Conservation (phyloP, 176 grass and related monocot genomes). For the Triticum timopheevii region DNA sequence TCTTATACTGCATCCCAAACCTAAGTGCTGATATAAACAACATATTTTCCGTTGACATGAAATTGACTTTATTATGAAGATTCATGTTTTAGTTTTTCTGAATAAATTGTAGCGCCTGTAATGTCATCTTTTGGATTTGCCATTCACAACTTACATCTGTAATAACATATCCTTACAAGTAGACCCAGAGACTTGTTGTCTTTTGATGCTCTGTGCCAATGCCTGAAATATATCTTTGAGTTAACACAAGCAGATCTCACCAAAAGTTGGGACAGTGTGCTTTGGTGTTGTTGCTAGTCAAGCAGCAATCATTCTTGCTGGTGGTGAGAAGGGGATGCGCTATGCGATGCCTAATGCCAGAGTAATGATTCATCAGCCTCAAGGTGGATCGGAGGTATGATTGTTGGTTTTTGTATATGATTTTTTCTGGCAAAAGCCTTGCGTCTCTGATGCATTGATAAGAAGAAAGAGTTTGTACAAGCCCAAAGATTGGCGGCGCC, state of each 20-base stretch:
- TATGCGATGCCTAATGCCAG: constrained; percentile 97
- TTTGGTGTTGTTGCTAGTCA: constrained; percentile 95
- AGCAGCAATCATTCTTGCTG: constrained; percentile 82
- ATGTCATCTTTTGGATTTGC: not conserved
- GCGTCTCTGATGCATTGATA: not conserved
- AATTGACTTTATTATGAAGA: not conserved
- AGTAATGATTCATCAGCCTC: constrained; percentile 98
- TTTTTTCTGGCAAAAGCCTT: not conserved
- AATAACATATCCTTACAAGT: not conserved
- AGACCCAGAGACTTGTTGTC: not conserved
- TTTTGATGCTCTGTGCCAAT: constrained; percentile 22
- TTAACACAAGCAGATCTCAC: constrained; percentile 69
- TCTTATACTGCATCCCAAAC: not conserved
- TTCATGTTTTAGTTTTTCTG: not conserved
- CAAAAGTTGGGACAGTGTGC: constrained; percentile 85
- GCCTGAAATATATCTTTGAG: not conserved
- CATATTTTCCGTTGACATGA: not conserved
- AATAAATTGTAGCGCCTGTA: not conserved
- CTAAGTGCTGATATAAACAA: constrained; percentile 6
- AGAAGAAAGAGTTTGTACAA: not conserved
- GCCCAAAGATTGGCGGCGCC: too few species aligned
- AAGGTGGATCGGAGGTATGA: constrained; percentile 78
- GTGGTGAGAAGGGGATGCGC: constrained; percentile 95
- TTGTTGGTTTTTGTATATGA: constrained; percentile 12
- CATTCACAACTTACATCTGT: not conserved